phyloP scores from a whole-genome alignment of 2,329 filamentous ascomycete genomes.

The Penicillium sp. region DNA sequence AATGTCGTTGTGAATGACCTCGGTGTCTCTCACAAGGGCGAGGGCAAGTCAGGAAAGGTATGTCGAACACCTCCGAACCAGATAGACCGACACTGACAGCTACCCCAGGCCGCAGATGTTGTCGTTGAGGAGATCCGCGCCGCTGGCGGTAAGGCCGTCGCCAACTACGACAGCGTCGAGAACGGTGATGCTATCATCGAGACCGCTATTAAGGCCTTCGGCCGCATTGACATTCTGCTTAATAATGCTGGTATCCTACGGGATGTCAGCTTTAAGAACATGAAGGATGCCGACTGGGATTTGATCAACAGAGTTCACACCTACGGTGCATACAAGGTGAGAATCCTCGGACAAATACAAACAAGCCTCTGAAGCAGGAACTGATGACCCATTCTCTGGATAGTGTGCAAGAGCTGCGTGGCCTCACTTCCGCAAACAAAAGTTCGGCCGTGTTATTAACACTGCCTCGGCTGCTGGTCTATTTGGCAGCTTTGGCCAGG shows the following conservation, averaged over 20 bases:
- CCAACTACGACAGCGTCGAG: slow-evolving; percentile 86
- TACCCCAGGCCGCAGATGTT: slow-evolving; percentile 59
- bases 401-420: slow-evolving; percentile 85
- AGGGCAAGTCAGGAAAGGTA: slow-evolving; percentile 84
- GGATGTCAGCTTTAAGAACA: slow-evolving; percentile 97
- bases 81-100: background rate
- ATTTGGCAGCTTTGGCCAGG: slow-evolving; percentile 92
- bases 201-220: slow-evolving; percentile 49
- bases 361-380: background rate
- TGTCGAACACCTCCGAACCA: slow-evolving; percentile 25
- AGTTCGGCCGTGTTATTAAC: slow-evolving; percentile 95
- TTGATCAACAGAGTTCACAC: slow-evolving; percentile 90
- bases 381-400: slow-evolving; percentile 16
- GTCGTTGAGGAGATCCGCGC: slow-evolving; percentile 59
- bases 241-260: slow-evolving; percentile 97
- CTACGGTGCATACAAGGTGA: slow-evolving; percentile 81
- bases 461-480: slow-evolving; percentile 93
- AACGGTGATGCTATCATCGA: slow-evolving; percentile 91
- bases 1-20: slow-evolving; percentile 97
- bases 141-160: slow-evolving; percentile 89
- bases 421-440: slow-evolving; percentile 98
- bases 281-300: slow-evolving; percentile 97
- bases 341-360: background rate
- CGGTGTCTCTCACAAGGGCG: slow-evolving; percentile 87
- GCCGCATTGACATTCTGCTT: slow-evolving; percentile 86